Percentiles rank a stretch among this genome's conserved stretches.
Evolutionary conservation across 1,284 basidiomycete genomes (phyloP).

Genomic region (Coriolopsis trogii): DNA sequence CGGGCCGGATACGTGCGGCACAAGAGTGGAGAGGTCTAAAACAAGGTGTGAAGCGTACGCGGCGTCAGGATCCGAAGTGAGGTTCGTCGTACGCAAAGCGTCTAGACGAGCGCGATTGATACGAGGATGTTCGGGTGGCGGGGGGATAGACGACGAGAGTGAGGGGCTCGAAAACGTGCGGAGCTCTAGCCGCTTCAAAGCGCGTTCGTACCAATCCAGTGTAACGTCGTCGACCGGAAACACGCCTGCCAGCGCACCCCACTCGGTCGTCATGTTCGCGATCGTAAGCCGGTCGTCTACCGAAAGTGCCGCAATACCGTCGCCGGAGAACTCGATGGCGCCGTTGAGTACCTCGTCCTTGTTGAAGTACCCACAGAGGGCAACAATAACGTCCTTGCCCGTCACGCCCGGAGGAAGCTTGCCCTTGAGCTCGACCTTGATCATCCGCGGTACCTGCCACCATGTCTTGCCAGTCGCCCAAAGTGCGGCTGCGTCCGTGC

Average conservation of each 20-base stretch:
- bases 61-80: conserved; percentile 80
- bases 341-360: conserved; percentile 97
- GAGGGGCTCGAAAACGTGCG: conserved; percentile 70
- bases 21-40: conserved; percentile 91
- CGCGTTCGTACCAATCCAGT: conserved; percentile 87
- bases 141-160: conserved; percentile 56
- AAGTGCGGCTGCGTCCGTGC: conserved; percentile 91
- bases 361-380: conserved; percentile 96
- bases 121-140: conserved; percentile 84
- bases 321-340: conserved; percentile 98
- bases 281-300: conserved; percentile 97
- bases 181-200: conserved; percentile 78
- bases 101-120: conserved; percentile 81
- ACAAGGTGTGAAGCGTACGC: conserved; percentile 89
- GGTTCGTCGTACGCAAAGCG: conserved; percentile 55
- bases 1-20: conserved; percentile 95
- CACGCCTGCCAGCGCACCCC: conserved; percentile 95
- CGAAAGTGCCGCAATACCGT: conserved; percentile 79
- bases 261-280: conserved; percentile 99
- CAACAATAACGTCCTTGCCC: conserved; percentile 98
- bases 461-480: conserved; percentile 99
- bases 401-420: conserved; percentile 87
- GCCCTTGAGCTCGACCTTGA: conserved; percentile 93
- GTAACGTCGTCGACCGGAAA: conserved; percentile 92
- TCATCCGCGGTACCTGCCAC: conserved; percentile 99